Conservation (phyloP, 352 stramenopile species). For the Globisporangium abappressorium region DNA sequence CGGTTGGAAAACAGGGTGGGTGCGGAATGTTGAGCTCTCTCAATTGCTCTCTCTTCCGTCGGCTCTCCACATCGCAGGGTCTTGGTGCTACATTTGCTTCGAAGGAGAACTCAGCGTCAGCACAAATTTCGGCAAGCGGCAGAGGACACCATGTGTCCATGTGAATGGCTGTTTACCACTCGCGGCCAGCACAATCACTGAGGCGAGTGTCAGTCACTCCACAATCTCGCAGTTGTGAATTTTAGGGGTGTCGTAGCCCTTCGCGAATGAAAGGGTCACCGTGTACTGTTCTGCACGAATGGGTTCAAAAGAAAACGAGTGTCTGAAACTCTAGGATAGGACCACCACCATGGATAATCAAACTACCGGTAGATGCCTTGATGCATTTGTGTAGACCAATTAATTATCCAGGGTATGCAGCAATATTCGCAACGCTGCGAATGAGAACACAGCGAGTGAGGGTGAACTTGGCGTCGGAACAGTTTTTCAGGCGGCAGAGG, state of each 20-base stretch:
- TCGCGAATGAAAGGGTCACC: background rate
- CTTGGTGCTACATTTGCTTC: too few species aligned
- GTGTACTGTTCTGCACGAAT: background rate
- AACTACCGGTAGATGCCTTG: background rate
- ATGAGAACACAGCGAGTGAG: background rate
- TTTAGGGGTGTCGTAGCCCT: background rate
- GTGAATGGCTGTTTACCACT: background rate
- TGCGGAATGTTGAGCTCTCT: background rate
- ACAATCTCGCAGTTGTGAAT: background rate
- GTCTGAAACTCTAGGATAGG: background rate
- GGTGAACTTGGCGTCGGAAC: background rate
- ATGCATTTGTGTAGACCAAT: background rate
- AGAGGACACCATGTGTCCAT: background rate
- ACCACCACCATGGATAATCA: background rate
- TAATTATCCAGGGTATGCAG: background rate
- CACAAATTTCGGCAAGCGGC: background rate
- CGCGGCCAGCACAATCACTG: background rate
- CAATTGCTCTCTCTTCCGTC: background rate
- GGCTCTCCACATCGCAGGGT: background rate
- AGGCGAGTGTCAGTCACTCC: background rate
- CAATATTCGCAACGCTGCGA: background rate
- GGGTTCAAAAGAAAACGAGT: background rate
- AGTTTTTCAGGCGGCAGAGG: background rate
- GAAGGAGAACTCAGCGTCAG: background rate
- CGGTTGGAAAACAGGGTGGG: background rate